These are phyloP conservation scores for Hyparrhenia diplandra DNA, from an alignment of 176 grass and related monocot genomes.

Conservation along the genomic window DNA sequence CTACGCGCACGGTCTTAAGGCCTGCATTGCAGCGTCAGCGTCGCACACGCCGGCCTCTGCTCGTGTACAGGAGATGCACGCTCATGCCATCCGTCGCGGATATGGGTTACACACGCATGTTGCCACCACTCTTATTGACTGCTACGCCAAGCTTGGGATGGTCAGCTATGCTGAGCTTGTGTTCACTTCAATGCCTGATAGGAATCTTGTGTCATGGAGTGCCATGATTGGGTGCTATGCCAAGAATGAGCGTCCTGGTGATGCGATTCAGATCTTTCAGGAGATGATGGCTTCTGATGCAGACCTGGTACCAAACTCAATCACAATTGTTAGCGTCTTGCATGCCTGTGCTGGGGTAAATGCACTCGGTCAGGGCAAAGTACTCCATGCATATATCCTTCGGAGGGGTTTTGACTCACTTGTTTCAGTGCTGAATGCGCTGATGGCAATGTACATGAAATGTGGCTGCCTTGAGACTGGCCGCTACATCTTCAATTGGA, in stretches of 20 bases:
- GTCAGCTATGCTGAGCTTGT: conserved; percentile 41
- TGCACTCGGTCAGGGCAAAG: conserved; percentile 48
- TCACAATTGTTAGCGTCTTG: conserved; percentile 57
- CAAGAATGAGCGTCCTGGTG: conserved; percentile 69
- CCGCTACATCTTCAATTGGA: conserved; percentile 38
- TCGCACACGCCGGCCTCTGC: conserved; percentile 13
- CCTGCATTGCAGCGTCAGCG: conserved; percentile 66
- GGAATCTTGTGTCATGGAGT: conserved; percentile 84
- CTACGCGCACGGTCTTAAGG: conserved; percentile 73
- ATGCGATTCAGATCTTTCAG: conserved; percentile 66
- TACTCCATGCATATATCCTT: conserved; percentile 61
- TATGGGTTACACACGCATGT: conserved; percentile 49
- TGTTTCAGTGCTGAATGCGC: conserved; percentile 52
- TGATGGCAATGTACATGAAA: conserved; percentile 78
- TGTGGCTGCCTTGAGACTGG: conserved; percentile 54
- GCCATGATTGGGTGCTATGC: conserved; percentile 88
- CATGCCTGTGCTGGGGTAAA: conserved; percentile 55
- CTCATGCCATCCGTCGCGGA: conserved; percentile 25
- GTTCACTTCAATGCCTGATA: conserved; percentile 55
- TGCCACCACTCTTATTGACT: conserved; percentile 77
- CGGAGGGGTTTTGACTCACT: conserved; percentile 52
- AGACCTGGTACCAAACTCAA: conserved; percentile 47
- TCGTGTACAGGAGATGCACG: conserved; percentile 70
- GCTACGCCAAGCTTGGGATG: conserved; percentile 71
- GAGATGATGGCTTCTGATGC: conserved; percentile 57